Evolutionary conservation across 2,329 filamentous ascomycete species (phyloP).

Genomic region (Fusarium setosum): DNA sequence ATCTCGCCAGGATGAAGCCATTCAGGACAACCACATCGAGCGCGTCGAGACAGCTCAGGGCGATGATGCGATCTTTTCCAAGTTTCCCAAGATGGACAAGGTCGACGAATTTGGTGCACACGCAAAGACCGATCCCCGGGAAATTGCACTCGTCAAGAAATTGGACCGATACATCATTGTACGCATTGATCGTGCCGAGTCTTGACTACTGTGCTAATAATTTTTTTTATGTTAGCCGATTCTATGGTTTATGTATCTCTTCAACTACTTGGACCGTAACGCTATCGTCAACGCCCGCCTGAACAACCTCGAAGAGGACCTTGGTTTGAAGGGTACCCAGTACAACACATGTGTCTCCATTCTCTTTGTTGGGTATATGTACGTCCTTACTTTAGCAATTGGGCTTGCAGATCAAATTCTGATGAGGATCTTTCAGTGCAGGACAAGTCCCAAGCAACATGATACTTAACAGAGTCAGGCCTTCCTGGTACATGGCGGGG

Average conservation of each 20-base stretch:
- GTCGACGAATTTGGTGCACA: slow-evolving; percentile 37
- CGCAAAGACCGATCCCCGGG: slow-evolving; percentile 32
- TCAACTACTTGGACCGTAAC: slow-evolving; percentile 59
- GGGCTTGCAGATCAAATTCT: neutral
- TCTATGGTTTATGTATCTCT: slow-evolving; percentile 53
- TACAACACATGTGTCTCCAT: slow-evolving; percentile 50
- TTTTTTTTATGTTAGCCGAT: slow-evolving; percentile 38
- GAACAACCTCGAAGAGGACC: slow-evolving; percentile 63
- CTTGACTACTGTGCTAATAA: neutral
- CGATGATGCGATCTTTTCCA: slow-evolving; percentile 22
- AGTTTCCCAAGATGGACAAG: slow-evolving; percentile 34
- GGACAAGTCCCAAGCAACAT: slow-evolving; percentile 53
- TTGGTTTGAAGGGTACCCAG: slow-evolving; percentile 55
- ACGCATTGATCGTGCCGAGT: neutral
- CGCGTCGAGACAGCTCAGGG: slow-evolving; percentile 14
- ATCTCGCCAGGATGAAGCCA: neutral
- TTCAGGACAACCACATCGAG: slow-evolving; percentile 23
- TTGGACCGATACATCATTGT: slow-evolving; percentile 33
- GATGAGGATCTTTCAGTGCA: neutral
- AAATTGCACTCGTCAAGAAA: slow-evolving; percentile 34
- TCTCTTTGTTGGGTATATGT: slow-evolving; percentile 51
- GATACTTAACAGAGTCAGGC: slow-evolving; percentile 53
- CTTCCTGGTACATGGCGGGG: slow-evolving; percentile 55
- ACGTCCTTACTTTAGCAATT: neutral
- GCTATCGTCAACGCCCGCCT: slow-evolving; percentile 67